Percentiles rank a stretch among this genome's conserved stretches.
Conservation (phyloP, 352 stramenopile species). For the Achlya hypogyna region DNA sequence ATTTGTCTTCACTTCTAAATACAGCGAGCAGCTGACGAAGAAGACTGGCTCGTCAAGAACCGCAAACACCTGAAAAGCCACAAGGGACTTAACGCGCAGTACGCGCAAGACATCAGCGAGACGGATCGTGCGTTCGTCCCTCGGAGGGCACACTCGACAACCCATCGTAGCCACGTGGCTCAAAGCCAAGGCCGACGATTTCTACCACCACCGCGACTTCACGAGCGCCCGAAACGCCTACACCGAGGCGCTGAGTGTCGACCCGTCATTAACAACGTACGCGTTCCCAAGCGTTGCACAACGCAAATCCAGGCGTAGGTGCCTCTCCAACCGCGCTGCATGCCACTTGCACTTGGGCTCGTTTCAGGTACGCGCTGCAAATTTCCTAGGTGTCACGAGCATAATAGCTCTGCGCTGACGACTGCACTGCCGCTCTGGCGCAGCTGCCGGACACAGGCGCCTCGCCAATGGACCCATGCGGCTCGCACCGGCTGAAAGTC, state of each 20-base stretch:
- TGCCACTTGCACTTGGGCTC: slow-evolving; percentile 45
- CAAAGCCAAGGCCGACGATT: slow-evolving; percentile 82
- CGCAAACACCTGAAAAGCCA: slow-evolving; percentile 67
- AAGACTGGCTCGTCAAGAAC: slow-evolving; percentile 80
- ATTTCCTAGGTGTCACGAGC: background rate
- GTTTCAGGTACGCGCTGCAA: slow-evolving; percentile 31
- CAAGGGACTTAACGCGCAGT: slow-evolving; percentile 38
- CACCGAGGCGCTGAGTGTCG: slow-evolving; percentile 40
- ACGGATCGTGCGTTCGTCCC: slow-evolving; percentile 47
- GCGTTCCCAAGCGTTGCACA: background rate
- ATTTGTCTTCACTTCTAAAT: background rate
- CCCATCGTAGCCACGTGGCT: slow-evolving; percentile 53
- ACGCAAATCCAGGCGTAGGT: slow-evolving; percentile 23
- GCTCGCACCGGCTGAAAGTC: slow-evolving; percentile 46
- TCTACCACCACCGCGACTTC: slow-evolving; percentile 61
- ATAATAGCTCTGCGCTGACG: slow-evolving; percentile 41
- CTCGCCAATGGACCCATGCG: background rate
- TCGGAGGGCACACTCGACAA: background rate
- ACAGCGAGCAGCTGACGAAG: slow-evolving; percentile 34
- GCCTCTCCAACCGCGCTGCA: slow-evolving; percentile 59
- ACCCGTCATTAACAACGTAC: slow-evolving; percentile 24
- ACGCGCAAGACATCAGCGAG: slow-evolving; percentile 74
- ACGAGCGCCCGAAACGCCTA: slow-evolving; percentile 63
- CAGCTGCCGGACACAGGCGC: slow-evolving; percentile 51
- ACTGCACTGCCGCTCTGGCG: slow-evolving; percentile 59